Evolutionary conservation across 495 filamentous ascomycete species (phyloP), one percentile per base, ranked within the genome.

Genomic region (Halenospora varia): DNA sequence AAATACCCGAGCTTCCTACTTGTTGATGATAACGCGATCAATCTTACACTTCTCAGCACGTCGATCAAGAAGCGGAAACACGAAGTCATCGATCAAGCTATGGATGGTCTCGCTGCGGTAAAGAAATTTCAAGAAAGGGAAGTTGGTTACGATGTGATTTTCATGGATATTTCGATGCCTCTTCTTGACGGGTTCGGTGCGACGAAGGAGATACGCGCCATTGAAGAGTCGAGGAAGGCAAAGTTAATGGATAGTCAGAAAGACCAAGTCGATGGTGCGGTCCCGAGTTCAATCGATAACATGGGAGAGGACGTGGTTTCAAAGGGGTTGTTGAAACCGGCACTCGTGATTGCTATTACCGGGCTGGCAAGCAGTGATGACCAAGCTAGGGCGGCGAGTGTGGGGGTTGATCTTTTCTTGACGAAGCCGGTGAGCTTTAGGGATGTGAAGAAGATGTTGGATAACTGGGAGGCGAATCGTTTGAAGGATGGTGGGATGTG

Each of bases 11-110:
- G 58, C 22, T 70, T 89, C 2, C 77, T 90, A 1, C 76, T 89
- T 0, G 87, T 90, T 0, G 88, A 91, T 55, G 88, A 91, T 63
- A 91, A 91, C 64, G 71, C 74, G 1, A 89, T 91, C 63, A 91
- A 91, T 60, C 77, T 89, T 22, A 81, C 79, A 6, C 70, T 89
- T 1, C 77, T 89, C 45, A 70, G 80, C 41, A 83, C 83, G 0
- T 85, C 85, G 59, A 77, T 88, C 70, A 62, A 48, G 11, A 73
- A 72, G 57, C 55, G 62, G 11, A 53, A 62, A n/a, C 63, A 62
- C 20, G 48, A 56, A 11, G 39, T 54, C 2, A 26, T 67, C 10
- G 54, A 67, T 22, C 51, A 57, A 26, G 64, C 64, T 2, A 50
- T 62, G 39, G 57, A 67, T 29, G 64, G 64, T 2, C 52, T 64